Evolutionary conservation across 768 basidiomycete species (phyloP), one percentile per base, ranked within the genome.

Genomic region (Psilocybe cubensis): DNA sequence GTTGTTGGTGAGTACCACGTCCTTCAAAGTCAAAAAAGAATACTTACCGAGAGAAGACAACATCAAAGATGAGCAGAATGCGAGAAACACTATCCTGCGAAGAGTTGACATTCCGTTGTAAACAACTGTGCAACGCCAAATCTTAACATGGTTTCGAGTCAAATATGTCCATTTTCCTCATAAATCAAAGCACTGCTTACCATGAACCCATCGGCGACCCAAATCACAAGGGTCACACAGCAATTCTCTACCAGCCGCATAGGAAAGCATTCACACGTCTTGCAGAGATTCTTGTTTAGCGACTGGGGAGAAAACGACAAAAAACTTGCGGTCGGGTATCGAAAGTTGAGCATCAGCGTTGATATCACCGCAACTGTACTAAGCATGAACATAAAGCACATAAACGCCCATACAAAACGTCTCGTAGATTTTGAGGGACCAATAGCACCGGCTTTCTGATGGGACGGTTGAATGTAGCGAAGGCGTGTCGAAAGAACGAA

Each of bases 111-210:
- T 33, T 8, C 43, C 57, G 11, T 27, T 20, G 24, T 58, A 58
- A 14, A 58, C 8, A 25, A 46, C 38, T 1, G 41, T 23, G 23
- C 57, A 58, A 6, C 57, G 18, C 57, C 57, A 58, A 18, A 58
- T 49, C 57, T 58, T n/a, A n/a, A n/a, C n/a, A n/a, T n/a, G n/a
- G 31, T 27, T 38, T 18, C 8, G 8, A 10, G n/a, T n/a, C 5
- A 10, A 9, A 9, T 10, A 24, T 3, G 7, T 33, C 17, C 18
- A 12, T 51, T 17, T 4, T 6, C 3, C n/a, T 2, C 21, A 21
- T n/a, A 21, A 25, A 31, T 33, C 10, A 38, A 17, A n/a, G 35
- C 9, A 1, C 9, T 9, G 17, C 43, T 45, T 23, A 45, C 43
- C 43, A 45, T 45, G 24, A 45, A 45, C 21, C 43, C 17, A 23